These are phyloP conservation scores for Leccinum longicurvipes DNA, from an alignment of 768 basidiomycete species.

Conservation along the genomic window DNA sequence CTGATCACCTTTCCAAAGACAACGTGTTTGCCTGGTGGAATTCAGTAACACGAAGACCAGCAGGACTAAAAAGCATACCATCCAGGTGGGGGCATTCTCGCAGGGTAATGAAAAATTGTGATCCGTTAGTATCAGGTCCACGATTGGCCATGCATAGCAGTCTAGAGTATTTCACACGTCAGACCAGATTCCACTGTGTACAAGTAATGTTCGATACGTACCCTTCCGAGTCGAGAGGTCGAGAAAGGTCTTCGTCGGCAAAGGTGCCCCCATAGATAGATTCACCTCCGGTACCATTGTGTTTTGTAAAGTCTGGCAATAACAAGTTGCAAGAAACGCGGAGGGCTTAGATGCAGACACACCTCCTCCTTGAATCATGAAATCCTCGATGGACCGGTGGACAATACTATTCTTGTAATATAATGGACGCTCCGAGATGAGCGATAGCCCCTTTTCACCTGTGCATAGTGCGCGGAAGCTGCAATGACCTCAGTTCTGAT, in stretches of 20 bases:
- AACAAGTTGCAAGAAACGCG: background rate
- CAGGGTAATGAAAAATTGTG: constrained; percentile 85
- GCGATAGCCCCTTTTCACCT: constrained; percentile 76
- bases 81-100: constrained; percentile 70
- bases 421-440: constrained; percentile 59
- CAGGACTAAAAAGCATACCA: constrained; percentile 41
- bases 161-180: constrained; percentile 28
- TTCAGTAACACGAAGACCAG: background rate
- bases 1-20: constrained; percentile 54
- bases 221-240: constrained; percentile 63
- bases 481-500: constrained; percentile 8
- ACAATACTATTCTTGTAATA: constrained; percentile 80
- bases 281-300: constrained; percentile 78
- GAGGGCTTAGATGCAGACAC: constrained; percentile 12
- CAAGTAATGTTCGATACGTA: constrained; percentile 26
- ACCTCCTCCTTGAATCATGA: constrained; percentile 85
- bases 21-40: constrained; percentile 52
- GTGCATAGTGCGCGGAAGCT: constrained; percentile 88
- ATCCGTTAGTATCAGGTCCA: constrained; percentile 80
- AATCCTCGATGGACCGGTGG: constrained; percentile 74
- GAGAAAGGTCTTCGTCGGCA: constrained; percentile 70
- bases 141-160: constrained; percentile 90
- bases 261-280: constrained; percentile 78
- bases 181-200: background rate
- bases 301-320: constrained; percentile 65